phyloP scores from a whole-genome alignment of 306 rosid genomes.

The Quercus berberidifolia region DNA sequence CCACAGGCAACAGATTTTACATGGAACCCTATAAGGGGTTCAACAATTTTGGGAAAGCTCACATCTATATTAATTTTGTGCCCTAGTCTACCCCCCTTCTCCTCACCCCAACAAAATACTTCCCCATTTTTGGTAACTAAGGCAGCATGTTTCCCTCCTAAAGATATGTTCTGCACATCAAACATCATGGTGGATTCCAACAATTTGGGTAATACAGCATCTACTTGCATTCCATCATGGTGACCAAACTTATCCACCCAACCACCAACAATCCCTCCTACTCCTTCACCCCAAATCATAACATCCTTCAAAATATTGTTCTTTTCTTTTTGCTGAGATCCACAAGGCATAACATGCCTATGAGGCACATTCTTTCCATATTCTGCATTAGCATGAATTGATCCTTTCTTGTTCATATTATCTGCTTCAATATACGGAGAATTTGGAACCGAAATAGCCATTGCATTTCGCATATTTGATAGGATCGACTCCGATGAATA shows the following conservation, averaged over 20 bases:
- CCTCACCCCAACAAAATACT: constrained; percentile 87
- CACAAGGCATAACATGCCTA: constrained; percentile 32
- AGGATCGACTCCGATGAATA: constrained; percentile 43
- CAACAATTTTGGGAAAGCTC: constrained; percentile 63
- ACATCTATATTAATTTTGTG: constrained; percentile 58
- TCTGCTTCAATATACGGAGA: constrained; percentile 50
- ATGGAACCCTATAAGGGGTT: constrained; percentile 49
- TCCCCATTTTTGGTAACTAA: constrained; percentile 80
- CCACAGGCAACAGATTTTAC: constrained; percentile 61
- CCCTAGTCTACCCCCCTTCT: constrained; percentile 67
- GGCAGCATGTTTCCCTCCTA: constrained; percentile 84
- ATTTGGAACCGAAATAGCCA: constrained; percentile 42
- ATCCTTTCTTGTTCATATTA: constrained; percentile 29
- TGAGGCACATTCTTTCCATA: constrained; percentile 31
- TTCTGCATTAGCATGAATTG: constrained; percentile 25
- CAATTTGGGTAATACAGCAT: constrained; percentile 66
- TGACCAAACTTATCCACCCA: constrained; percentile 34
- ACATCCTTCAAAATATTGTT: constrained; percentile 62
- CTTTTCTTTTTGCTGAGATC: constrained; percentile 37
- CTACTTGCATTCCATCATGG: constrained; percentile 23
- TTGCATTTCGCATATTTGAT: constrained; percentile 35
- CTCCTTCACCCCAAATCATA: constrained; percentile 85
- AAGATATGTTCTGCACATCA: constrained; percentile 59
- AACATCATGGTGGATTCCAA: constrained; percentile 64
- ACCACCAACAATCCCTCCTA: constrained; percentile 40